Evolutionary conservation across 306 rosid genomes (phyloP), one percentile per base, ranked within the genome.

Genomic region (Trichosanthes cucumerina): DNA sequence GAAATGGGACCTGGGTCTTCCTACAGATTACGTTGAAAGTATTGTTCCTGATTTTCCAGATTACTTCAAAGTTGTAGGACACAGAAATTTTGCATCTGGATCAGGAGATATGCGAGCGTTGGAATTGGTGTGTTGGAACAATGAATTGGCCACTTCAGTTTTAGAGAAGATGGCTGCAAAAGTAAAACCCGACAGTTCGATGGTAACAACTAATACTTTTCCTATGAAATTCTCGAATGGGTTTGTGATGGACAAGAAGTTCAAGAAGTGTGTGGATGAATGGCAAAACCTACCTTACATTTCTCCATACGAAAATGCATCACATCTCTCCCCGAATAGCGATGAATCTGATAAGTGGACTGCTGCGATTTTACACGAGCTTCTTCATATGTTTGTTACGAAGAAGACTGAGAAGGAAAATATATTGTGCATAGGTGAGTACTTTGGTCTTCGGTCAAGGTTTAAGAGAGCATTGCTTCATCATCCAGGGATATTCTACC

Each of bases 1-100:
- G 33, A 86, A 70, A 58, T 94, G 98, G 98, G 95, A 92, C 84
- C 80, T 94, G 49, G 98, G 97, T 34, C 93, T 94, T 58, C 98
- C 97, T 21, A 80, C 77, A 0, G 87, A 90, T 44, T 92, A 84
- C 12, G 75, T 62, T 4, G 50, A 26, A 26, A 85, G 82, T 50
- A 10, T 87, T 1, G 82, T 90, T 13, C 92, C 95, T 0, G 94
- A 92, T 43, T 94, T 88, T 83, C 97, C 98, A 2, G 96, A 94
- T 81, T 89, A 79, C 53, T 94, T 94, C 64, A 89, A 86, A 1
- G 54, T 88, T 8, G 85, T 70, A 0, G 87, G 79, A 18, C 49
- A 24, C 18, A 69, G 80, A 54, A 47, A 26, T 41, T 28, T 63
- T 12, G 60, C 66, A 53, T 74, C 66, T 50, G 86, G 81, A 69